These are phyloP conservation scores for Myrmaecium sp. DNA, from an alignment of 2,329 filamentous ascomycete species.

Conservation along the genomic window DNA sequence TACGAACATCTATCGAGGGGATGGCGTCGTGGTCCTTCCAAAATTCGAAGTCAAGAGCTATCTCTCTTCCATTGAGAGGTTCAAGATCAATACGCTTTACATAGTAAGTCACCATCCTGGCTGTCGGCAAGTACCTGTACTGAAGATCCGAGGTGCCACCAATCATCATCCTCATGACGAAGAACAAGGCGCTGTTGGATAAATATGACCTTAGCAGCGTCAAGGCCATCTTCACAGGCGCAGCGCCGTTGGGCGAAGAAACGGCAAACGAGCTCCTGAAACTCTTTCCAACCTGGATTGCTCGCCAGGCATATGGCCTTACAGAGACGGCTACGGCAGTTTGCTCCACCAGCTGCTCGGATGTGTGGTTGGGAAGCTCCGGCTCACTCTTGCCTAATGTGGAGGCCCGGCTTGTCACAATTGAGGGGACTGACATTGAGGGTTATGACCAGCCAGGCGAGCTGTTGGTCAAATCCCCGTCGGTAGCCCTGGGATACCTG, in stretches of 20 bases:
- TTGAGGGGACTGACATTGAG: conserved; percentile 54
- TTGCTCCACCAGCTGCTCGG: conserved; percentile 39
- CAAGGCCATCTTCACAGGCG: conserved; percentile 50
- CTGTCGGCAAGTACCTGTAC: too few relatives aligned
- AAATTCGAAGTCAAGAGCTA: conserved; percentile 59
- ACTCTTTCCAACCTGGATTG: conserved; percentile 45
- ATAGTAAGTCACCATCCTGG: conserved; percentile 32
- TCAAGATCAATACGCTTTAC: conserved; percentile 50
- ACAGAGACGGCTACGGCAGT: conserved; percentile 65
- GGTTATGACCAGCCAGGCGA: conserved; percentile 62
- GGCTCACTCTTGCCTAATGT: conserved; percentile 51
- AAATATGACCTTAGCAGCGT: conserved; percentile 60
- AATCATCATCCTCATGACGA: conserved; percentile 62
- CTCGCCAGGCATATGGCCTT: conserved; percentile 61
- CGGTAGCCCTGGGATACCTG: conserved; percentile 66
- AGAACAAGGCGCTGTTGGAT: conserved; percentile 40
- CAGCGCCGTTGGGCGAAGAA: conserved; percentile 60
- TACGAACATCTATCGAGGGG: conserved; percentile 49
- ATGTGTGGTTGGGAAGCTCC: conserved; percentile 55
- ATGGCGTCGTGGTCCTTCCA: conserved; percentile 53
- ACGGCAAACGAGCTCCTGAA: conserved; percentile 47
- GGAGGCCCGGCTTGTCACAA: conserved; percentile 48
- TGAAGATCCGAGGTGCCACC: conserved; percentile 47
- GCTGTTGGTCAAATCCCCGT: conserved; percentile 60
- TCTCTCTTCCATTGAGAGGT: conserved; percentile 46